Base-by-base conservation (phyloP, 257 asterid species). In the Lithospermum erythrorhizon region DNA sequence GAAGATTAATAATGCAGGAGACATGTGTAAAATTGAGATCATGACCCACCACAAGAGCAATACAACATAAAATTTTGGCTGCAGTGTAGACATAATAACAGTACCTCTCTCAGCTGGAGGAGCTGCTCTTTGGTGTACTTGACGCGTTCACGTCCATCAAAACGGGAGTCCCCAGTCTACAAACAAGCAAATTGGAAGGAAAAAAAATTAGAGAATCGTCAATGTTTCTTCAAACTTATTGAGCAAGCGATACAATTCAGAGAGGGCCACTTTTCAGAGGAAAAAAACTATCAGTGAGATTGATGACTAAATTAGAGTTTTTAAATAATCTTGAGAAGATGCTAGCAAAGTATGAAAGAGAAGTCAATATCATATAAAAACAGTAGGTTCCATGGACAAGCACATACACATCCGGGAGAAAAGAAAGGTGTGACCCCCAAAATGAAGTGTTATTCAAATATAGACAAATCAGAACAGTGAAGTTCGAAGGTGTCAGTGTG, bases 41-140 rank as follows among this genome's bases (percentile, higher is more conserved):
- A 23, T 15, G 18, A 32, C 10, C 21, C 21, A 37, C 49, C 52
- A 29, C 25, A 21, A 41, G 51, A 48, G 22, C 9, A 69, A 41
- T 8, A 49, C 57, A 23, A 2, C 29, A 32, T 22, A 16, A 21
- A 7, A 18, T 20, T 16, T 37, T 9, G 61, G 23, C 32, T 54
- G 9, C 45, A 18, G 37, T 18, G 32, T 27, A n/a, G n/a, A 11
- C 56, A 48, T 23, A 45, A 11, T 32, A 51, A 48, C 22, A 59
- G 16, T 76, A 93, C 98, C 99, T 84, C 94, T 73, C 87, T 83
- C 55, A 89, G 78, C 79, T 73, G 89, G 72, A 89, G 73, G 62
- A 93, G 83, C 75, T 66, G 80, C 61, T 93, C 97, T 70, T 86
- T 79, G 65, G 85, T 70, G 72, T 84, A 93, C 49, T 79, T 77